Evolutionary conservation across 2,329 filamentous ascomycete genomes (phyloP), one percentile per base, ranked within the genome.

Genomic region (Ascosphaera apis): DNA sequence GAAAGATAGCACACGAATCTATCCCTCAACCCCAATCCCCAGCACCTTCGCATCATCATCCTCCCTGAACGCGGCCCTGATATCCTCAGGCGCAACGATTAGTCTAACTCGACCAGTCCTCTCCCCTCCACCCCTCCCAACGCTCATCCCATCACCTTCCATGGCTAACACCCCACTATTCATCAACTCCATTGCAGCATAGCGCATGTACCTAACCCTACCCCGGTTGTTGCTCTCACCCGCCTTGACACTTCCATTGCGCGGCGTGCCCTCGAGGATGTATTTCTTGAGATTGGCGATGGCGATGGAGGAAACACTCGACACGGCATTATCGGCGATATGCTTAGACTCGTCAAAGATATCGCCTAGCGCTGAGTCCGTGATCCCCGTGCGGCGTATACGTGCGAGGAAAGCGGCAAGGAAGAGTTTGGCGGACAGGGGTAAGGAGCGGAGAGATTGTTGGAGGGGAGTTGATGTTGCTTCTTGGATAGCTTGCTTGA

Each of bases 401-500:
- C 82, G 69, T 18, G 80, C 68, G 27, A 93, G 57, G 12, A 98
- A 61, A 4, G 83, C 82, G 1, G 81, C 75, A 36, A 98, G 70
- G 45, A 95, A 73, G 25, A 95, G 62, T 50, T 93, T 93, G 9
- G 76, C 74, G 17, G 75, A 68, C 31, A 93, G 65, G 0, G 88
- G 81, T 15, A 95, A 67, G 13, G 73, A 69, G 35, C 82, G 77
- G 25, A 98, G 67, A 49, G 83, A 83, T 51, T 88, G 81, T 51
- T 93, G 86, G 39, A 93, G 62, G 2, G 88, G 88, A 38, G 81
- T 92, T 3, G 79, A 83, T 1, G 86, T 95, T 3, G 86, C 84
- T 58, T 98, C 88, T 47, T 79, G 80, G 54, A 98, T 95, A 25
- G 88, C 88, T 49, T 80, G 74, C 54, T 91, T 91, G 53, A 95